Conservation (phyloP, 371 early-diverging fungal species). For the Choanephora cucurbitarum region DNA sequence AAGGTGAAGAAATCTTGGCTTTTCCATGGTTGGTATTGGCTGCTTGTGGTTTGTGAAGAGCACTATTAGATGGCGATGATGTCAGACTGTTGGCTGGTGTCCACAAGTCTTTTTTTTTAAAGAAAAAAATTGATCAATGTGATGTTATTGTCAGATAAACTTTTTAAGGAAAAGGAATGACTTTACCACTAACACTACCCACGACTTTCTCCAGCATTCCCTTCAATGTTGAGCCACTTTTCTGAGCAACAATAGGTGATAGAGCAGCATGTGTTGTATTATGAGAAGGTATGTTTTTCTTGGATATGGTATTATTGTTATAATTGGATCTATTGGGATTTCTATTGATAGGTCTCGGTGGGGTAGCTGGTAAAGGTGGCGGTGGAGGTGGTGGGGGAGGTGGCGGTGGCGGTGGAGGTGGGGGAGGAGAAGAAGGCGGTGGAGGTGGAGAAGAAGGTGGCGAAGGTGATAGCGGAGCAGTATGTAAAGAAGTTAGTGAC, state of each 20-base stretch:
- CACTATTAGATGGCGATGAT: constrained; percentile 10
- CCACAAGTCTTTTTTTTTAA: constrained; percentile 28
- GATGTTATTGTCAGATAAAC: not conserved
- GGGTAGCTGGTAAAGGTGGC: constrained; percentile 28
- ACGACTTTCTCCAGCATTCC: constrained; percentile 66
- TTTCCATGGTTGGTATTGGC: constrained; percentile 39
- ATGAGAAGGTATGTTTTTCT: constrained; percentile 3
- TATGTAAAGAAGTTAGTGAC: not conserved
- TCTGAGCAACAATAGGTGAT: constrained; percentile 23
- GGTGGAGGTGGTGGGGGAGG: constrained; percentile 21
- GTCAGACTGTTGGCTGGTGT: constrained; percentile 15
- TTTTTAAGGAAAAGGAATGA: not conserved
- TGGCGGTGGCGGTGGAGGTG: constrained; percentile 28
- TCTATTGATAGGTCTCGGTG: constrained; percentile 19
- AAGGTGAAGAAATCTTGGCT: constrained; percentile 86
- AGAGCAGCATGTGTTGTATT: not conserved
- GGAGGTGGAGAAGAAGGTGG: constrained; percentile 18
- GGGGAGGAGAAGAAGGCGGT: constrained; percentile 20
- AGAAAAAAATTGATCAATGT: constrained; percentile 5
- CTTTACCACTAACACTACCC: constrained; percentile 53
- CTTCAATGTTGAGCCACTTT: constrained; percentile 52
- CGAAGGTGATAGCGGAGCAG: constrained; percentile 25
- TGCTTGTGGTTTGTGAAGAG: not conserved
- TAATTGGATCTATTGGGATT: constrained; percentile 6
- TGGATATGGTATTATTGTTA: constrained; percentile 12